Evolutionary conservation across 345 rosid species (phyloP), one percentile per base, ranked within the genome.

Genomic region (Camelina neglecta): DNA sequence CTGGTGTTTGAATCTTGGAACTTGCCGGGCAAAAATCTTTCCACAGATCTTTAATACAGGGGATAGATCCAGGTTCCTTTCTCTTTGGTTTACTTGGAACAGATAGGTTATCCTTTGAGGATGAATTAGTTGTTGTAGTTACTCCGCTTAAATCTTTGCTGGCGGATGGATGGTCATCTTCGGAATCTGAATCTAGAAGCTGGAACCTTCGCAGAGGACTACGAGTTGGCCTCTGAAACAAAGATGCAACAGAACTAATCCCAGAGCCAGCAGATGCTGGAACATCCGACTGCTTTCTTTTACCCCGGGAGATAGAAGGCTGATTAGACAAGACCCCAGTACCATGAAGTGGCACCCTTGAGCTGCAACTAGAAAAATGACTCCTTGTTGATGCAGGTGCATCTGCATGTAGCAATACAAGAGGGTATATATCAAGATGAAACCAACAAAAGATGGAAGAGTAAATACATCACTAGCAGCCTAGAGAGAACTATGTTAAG

Each of bases 141-240:
- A 60, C 84, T 76, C 80, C 50, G 44, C 51, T 50, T 13, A 58
- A 74, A 76, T 60, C 74, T 48, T 70, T 71, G 31, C 75, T 42
- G n/a, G 35, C 69, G 44, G 84, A 70, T 74, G 86, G 85, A n/a
- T 33, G 74, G 47, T 79, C 78, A 66, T 85, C 86, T 59, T 91
- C 93, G 38, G 90, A 89, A 81, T 92, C 96, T 11, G 97, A 88
- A 79, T 92, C 97, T 56, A 92, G 77, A 51, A 92, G 81, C 80
- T 84, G 93, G 74, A 94, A 94, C 81, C 74, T 94, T 71, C 99
- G 82, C 56, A 90, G 91, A 74, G 99, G 97, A 77, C 97, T 92
- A 54, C 73, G 39, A 56, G 88, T 77, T 81, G 86, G 64, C 21
- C 85, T 84, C 15, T 85, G 89, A 67, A 89, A 86, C 57, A 80